A percentile compares a stretch with the other conserved stretches of the same genome.
Conservation (phyloP, 768 basidiomycete genomes). For the Trametes punicea region DNA sequence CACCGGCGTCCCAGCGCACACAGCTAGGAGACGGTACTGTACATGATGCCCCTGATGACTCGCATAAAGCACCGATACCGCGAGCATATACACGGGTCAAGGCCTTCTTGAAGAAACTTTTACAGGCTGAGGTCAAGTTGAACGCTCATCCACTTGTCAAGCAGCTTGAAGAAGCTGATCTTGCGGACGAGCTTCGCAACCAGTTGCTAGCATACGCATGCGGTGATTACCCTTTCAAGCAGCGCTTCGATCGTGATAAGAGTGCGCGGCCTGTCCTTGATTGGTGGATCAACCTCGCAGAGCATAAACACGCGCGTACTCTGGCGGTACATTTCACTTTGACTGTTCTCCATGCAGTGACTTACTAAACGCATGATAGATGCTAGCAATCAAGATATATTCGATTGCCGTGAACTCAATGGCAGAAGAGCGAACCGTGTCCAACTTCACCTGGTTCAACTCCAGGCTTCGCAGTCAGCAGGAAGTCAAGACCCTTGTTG, state of each 20-base stretch:
- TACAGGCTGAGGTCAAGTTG: not conserved
- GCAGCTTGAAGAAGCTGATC: not conserved
- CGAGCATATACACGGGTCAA: not conserved
- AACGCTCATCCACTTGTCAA: not conserved
- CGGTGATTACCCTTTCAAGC: conserved; percentile 1
- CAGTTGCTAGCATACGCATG: conserved; percentile 2
- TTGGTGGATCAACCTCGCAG: not conserved
- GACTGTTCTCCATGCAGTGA: not conserved
- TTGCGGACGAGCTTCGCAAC: not conserved
- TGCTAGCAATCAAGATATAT: conserved; percentile 17
- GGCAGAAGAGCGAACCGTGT: conserved; percentile 16
- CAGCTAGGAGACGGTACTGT: no score
- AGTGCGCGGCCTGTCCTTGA: not conserved
- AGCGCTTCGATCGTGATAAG: not conserved
- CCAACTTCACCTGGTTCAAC: conserved; percentile 16
- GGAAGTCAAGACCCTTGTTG: not conserved
- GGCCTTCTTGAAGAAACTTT: conserved; percentile 1
- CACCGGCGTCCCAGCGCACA: not conserved
- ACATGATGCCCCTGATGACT: not conserved
- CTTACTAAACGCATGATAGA: not conserved
- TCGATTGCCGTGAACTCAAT: conserved; percentile 16
- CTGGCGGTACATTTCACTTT: not conserved
- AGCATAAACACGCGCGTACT: not conserved
- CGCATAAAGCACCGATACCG: not conserved
- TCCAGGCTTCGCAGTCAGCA: not conserved